Conservation (phyloP, 345 rosid genomes). For the Citrus glauca region DNA sequence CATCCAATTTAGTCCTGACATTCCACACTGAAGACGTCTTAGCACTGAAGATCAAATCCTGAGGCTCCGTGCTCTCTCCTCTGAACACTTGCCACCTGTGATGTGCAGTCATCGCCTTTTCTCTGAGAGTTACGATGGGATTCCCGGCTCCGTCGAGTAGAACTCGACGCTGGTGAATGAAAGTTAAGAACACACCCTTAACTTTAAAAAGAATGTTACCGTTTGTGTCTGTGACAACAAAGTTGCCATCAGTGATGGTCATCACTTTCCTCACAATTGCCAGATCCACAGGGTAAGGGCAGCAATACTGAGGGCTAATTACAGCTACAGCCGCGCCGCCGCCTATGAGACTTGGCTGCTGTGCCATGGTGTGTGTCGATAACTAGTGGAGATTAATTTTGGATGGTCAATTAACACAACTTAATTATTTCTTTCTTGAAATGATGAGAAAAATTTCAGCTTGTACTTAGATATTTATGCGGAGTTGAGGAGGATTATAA, state of each 20-base stretch:
- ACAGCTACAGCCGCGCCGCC: not conserved
- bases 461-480: too few species aligned
- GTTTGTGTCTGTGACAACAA: slow-evolving; percentile 32
- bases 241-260: slow-evolving; percentile 35
- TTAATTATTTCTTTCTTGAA: too few species aligned
- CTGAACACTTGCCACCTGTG: slow-evolving; percentile 20
- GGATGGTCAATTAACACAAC: too few species aligned
- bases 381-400: not conserved
- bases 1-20: slow-evolving; percentile 9
- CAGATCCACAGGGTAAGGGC: slow-evolving; percentile 32
- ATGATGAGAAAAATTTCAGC: too few species aligned
- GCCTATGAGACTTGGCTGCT: not conserved
- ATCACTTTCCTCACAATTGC: slow-evolving; percentile 33
- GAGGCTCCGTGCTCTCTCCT: slow-evolving; percentile 23
- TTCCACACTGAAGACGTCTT: slow-evolving; percentile 8
- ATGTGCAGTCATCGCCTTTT: slow-evolving; percentile 31
- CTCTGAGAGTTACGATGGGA: slow-evolving; percentile 28
- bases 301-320: slow-evolving; percentile 27
- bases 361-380: not conserved
- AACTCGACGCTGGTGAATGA: slow-evolving; percentile 24
- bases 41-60: slow-evolving; percentile 17
- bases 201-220: slow-evolving; percentile 38
- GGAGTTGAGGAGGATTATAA: too few species aligned
- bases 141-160: slow-evolving; percentile 28
- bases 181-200: slow-evolving; percentile 20